Evolutionary conservation across 2,329 filamentous ascomycete genomes (phyloP).

Genomic region (Fusarium sp.): DNA sequence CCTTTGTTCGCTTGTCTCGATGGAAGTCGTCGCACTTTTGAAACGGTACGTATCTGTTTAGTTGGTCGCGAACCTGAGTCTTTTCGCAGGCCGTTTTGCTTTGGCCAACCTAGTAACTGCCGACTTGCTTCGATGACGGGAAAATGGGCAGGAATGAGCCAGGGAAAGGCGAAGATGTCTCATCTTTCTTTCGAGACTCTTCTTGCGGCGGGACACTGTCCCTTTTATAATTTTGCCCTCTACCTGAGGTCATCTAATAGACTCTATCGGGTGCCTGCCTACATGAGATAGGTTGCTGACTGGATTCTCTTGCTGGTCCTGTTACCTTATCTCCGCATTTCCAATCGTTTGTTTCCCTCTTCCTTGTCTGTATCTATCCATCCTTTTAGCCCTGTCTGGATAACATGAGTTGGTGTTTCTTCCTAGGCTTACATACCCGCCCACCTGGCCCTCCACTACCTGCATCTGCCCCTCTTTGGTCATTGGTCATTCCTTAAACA

Average conservation of each 20-base stretch:
- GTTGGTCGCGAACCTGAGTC: slow-evolving; percentile 32
- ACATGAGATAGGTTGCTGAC: slow-evolving; percentile 4
- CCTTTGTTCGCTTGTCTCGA: slow-evolving; percentile 14
- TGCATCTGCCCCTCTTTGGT: slow-evolving; percentile 21
- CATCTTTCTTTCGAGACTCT: slow-evolving; percentile 22
- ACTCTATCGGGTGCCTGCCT: slow-evolving; percentile 7
- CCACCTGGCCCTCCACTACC: slow-evolving; percentile 30
- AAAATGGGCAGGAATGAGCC: slow-evolving; percentile 30
- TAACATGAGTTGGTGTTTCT: slow-evolving; percentile 27
- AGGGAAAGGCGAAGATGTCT: slow-evolving; percentile 26
- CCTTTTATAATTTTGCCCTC: slow-evolving; percentile 44
- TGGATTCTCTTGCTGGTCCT: not conserved
- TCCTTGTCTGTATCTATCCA: not conserved
- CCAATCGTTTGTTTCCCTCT: not conserved
- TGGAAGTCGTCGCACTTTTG: slow-evolving; percentile 11
- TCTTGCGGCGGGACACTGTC: slow-evolving; percentile 33
- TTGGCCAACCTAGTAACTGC: slow-evolving; percentile 40
- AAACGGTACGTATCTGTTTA: slow-evolving; percentile 36
- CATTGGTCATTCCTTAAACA: not conserved
- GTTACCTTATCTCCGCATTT: slow-evolving; percentile 12
- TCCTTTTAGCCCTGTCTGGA: slow-evolving; percentile 15
- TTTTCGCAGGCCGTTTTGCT: slow-evolving; percentile 36
- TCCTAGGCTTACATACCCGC: slow-evolving; percentile 5
- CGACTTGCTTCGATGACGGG: slow-evolving; percentile 33
- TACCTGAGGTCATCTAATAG: slow-evolving; percentile 38